phyloP scores from a whole-genome alignment of 257 asterid genomes.

The Orobanche coerulescens region DNA sequence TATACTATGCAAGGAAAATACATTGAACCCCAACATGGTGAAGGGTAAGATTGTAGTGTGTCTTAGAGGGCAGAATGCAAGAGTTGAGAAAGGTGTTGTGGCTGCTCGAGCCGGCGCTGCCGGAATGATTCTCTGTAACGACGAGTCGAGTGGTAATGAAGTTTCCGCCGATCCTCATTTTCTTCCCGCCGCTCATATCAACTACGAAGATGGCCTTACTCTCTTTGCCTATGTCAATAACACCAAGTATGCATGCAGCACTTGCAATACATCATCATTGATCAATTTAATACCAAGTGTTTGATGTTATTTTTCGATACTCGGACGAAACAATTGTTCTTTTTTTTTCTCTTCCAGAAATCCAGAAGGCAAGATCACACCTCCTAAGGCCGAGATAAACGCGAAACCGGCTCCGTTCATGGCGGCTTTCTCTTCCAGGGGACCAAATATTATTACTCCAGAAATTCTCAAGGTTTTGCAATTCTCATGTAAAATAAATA shows the following conservation, averaged over 20 bases:
- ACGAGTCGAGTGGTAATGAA: conserved; percentile 13
- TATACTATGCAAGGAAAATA: conserved; percentile 27
- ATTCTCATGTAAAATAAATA: no score
- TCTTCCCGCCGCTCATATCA: conserved; percentile 59
- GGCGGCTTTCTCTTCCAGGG: conserved; percentile 63
- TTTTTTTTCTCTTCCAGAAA: conserved; percentile 19
- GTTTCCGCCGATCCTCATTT: conserved; percentile 32
- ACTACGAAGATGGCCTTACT: conserved; percentile 37
- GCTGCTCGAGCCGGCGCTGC: conserved; percentile 51
- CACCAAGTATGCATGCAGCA: conserved; percentile 27
- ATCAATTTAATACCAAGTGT: not conserved
- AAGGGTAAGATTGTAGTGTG: conserved; percentile 59
- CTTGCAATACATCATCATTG: not conserved
- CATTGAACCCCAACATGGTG: conserved; percentile 39
- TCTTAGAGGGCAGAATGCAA: conserved; percentile 29
- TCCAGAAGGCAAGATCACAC: conserved; percentile 37
- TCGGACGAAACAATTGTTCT: no score
- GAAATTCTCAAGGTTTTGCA: conserved; percentile 50
- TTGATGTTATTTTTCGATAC: conserved; percentile 10
- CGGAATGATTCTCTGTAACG: conserved; percentile 54
- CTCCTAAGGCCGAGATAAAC: conserved; percentile 22
- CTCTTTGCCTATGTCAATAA: conserved; percentile 32
- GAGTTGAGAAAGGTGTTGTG: conserved; percentile 34
- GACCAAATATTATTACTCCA: conserved; percentile 50
- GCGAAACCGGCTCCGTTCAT: conserved; percentile 52